Evolutionary conservation across 768 basidiomycete species (phyloP), one percentile per base, ranked within the genome.

Genomic region (Pulveroboletus frians): DNA sequence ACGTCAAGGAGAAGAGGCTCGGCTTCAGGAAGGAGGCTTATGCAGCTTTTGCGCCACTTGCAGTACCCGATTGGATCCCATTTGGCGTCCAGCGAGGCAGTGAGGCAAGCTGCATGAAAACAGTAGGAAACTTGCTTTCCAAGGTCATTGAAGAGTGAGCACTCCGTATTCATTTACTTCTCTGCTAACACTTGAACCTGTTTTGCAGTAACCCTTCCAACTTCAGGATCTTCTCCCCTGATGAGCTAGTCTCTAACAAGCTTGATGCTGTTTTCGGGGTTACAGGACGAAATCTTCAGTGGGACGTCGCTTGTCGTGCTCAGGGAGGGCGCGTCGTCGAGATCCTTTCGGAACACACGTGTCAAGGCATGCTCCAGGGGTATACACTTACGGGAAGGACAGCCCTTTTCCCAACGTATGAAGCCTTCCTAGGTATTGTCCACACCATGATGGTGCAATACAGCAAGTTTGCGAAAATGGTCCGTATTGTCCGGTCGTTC

Each of bases 371-470:
- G 84, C 73, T 94, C 11, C 89, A 96, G 67, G 92, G 92, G 3
- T 94, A 94, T 68, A 92, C 90, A 6, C 78, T 96, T 39, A 94
- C 92, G 0, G 92, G 92, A 9, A 75, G 85, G 35, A 86, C 84
- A 0, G 91, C 81, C 11, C 73, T 94, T 30, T 91, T 95, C 79
- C 91, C 92, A 2, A 85, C 82, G 26, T 93, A 95, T 65, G 92
- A 95, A 64, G 85, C 89, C 0, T 96, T 95, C 78, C 73, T 93
- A 38, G 90, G 90, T 38, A 93, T 93, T 65, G 68, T 93, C 23
- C 84, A 86, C 47, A 93, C 90, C 15, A 92, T 92, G 90, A 83
- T 86, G 80, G 84, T 87, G 3, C 88, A 89, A 60, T 93, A 93
- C 64, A 75, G 81, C 71, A 94, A 94, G 67, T 94, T 94, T 68